phyloP scores from a whole-genome alignment of 768 basidiomycete genomes.

The Xerocomus spinulosus region DNA sequence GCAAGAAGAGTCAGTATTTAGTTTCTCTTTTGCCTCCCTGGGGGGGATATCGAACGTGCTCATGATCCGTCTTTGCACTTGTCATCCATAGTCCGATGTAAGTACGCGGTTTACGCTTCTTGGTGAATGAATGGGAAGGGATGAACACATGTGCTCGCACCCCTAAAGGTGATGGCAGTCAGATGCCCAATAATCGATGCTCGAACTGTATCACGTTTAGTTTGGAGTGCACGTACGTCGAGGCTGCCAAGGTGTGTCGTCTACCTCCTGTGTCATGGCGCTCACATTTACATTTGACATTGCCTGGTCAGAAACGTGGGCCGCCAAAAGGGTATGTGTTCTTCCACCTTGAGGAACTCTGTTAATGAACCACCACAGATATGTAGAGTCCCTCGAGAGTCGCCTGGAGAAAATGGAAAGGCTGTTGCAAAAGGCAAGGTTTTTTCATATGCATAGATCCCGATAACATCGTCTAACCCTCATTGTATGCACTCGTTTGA shows the following conservation, averaged over 20 bases:
- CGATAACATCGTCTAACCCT: not conserved
- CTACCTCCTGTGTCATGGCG: not conserved
- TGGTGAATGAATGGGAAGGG: not conserved
- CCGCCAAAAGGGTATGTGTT: slow-evolving; percentile 32
- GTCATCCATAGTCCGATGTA: slow-evolving; percentile 18
- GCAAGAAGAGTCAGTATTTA: slow-evolving; percentile 67
- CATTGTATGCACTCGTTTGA: not conserved
- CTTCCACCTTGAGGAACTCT: not conserved
- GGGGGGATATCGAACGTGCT: too few relatives aligned
- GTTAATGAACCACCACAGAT: slow-evolving; percentile 34
- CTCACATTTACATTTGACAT: not conserved
- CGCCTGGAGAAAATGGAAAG: slow-evolving; percentile 63
- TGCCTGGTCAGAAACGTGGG: slow-evolving; percentile 37
- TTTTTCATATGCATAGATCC: not conserved
- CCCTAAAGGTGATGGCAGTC: slow-evolving; percentile 53
- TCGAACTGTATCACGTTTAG: slow-evolving; percentile 50
- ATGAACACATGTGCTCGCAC: not conserved
- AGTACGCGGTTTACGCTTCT: slow-evolving; percentile 1
- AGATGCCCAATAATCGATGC: slow-evolving; percentile 50
- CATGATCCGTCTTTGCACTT: not conserved
- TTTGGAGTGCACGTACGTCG: slow-evolving; percentile 51
- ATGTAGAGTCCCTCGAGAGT: slow-evolving; percentile 58
- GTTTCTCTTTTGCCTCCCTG: not conserved
- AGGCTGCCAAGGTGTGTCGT: slow-evolving; percentile 46
- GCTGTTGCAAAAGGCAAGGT: slow-evolving; percentile 47